phyloP scores from a whole-genome alignment of 306 rosid species.

The Sesbania bispinosa region DNA sequence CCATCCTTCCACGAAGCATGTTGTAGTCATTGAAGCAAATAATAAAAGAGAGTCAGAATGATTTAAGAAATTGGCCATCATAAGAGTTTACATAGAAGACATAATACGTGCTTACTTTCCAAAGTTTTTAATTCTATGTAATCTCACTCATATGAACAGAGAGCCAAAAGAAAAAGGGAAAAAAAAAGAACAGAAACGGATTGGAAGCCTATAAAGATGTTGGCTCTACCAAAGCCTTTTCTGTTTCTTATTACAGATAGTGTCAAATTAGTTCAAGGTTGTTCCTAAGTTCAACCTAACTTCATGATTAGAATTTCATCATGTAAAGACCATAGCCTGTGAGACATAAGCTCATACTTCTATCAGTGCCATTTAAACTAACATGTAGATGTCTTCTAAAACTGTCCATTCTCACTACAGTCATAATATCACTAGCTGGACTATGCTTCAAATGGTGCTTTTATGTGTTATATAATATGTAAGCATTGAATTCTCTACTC shows the following conservation, averaged over 20 bases:
- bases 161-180: neutral
- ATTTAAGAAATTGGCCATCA: neutral
- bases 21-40: conserved; percentile 65
- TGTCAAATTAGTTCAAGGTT: neutral
- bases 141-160: neutral
- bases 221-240: neutral
- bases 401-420: neutral
- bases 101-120: neutral
- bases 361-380: neutral
- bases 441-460: neutral
- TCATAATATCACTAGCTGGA: neutral
- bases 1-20: conserved; percentile 75
- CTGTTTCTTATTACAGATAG: neutral
- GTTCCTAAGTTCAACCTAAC: neutral
- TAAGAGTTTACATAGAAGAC: conserved; percentile 2
- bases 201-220: neutral
- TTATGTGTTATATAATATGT: neutral
- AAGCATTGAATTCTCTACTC: neutral
- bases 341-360: neutral
- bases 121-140: neutral
- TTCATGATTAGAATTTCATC: neutral
- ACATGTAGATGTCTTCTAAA: neutral
- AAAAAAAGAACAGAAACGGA: neutral
- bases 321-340: neutral
- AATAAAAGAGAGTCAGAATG: neutral